Evolutionary conservation across 768 basidiomycete genomes (phyloP), one percentile per base, ranked within the genome.

Genomic region (Kwoniella heveanensis): DNA sequence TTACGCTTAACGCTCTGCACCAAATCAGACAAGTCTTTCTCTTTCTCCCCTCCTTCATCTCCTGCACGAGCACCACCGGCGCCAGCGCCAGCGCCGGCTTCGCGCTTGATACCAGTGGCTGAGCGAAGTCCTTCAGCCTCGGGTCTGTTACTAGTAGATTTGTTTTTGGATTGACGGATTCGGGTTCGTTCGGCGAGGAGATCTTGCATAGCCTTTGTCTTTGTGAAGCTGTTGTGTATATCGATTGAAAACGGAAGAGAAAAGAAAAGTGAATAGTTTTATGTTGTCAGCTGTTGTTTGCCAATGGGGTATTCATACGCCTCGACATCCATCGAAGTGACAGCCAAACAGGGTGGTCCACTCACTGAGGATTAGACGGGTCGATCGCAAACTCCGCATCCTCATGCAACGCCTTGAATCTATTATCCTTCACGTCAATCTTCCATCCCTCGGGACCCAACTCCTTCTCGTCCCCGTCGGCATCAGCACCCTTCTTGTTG

Each of bases 351-450:
- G n/a, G n/a, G n/a, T n/a, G n/a, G n/a, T n/a, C n/a, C n/a, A 84
- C 92, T 68, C 75, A 96, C 95, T 88, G 90, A 77, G 95, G 92
- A 81, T 97, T 90, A 57, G 86, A 90, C 21, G 96, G 95, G 79
- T 99, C 96, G 68, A 99, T 93, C 0, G 95, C 94, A 68, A 91
- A 98, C 30, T 88, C 85, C 71, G 91, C 87, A 73, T 97, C 89
- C 70, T 96, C 91, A 71, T 92, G 90, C 48, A 98, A 75, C 22
- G 85, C 88, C 75, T 86, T 86, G 84, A 98, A 98, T 17, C 96
- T 88, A 10, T 88, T 85, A 73, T 99, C 96, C 70, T 85, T 85
- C 64, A 93, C 87, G 76, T 99, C 83, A 71, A 98, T 86, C 47
- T 83, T 78, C 78, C 98, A 98, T 64, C 88, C 86, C 55, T 88